Base-by-base conservation (phyloP, 129 eudicot genomes). In the Logfia minima region DNA sequence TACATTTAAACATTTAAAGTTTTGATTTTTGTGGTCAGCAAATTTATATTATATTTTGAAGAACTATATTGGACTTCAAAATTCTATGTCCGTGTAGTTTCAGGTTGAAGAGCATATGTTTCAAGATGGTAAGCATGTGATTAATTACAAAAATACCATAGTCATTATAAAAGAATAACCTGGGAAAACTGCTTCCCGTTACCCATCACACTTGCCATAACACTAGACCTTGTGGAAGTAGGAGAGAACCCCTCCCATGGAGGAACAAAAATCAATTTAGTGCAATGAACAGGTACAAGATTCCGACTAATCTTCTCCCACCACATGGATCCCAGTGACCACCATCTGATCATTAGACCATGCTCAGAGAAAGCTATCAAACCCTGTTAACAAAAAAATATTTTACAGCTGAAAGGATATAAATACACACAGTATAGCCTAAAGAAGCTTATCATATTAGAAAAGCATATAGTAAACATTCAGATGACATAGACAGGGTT, bases 201-300 rank as follows among this genome's bases (percentile, higher is more conserved):
- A 45, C 79, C 89, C 85, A 80, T 64, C 51, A 86, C 89, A 75
- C 81, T 89, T 28, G 90, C 96, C 92, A 94, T 89, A 63, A 94
- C 77, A 82, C 97, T 94, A 19, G 97, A 87, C 85, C 99, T 86
- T 34, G 96, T 81, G 74, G 93, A 87, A 83, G 84, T 89, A 77
- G 97, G 92, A 45, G 99, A 94, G 83, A 94, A 91, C 17, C 99
- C 97, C 51, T 94, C 99, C 99, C 97, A 94, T 37, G 99, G 99
- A 60, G 99, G 99, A 55, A 91, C 93, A 77, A 91, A 88, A 37
- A 94, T 94, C 65, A 94, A 83, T 85, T 94, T 94, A 32, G 93
- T 91, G 87, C 96, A 94, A 75, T 94, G 99, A n/a, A 94, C 92
- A 77, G 97, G 96, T 75, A 86, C 85, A 65, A 87, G 95, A 81